Conservation (phyloP, 2,329 filamentous ascomycete species). For the Apiospora marii region DNA sequence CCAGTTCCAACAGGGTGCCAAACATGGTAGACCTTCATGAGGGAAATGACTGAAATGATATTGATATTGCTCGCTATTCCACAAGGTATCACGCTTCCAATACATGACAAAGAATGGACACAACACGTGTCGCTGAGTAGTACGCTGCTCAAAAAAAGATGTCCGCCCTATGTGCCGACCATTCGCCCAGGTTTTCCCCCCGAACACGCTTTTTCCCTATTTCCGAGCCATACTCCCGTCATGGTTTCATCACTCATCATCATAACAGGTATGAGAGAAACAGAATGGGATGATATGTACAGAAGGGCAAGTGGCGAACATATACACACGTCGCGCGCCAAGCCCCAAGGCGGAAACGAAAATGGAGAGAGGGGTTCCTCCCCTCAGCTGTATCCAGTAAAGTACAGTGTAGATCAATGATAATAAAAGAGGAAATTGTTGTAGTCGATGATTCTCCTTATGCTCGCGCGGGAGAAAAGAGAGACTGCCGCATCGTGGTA, state of each 20-base stretch:
- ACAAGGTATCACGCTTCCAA: neutral
- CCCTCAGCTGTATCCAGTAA: neutral
- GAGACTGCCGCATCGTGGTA: too few species aligned
- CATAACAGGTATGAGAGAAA: neutral
- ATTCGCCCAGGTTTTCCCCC: neutral
- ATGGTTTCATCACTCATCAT: slow-evolving; percentile 19
- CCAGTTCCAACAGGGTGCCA: too few species aligned
- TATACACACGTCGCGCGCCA: neutral
- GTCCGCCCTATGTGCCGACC: neutral
- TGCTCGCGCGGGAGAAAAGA: too few species aligned
- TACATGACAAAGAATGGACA: neutral
- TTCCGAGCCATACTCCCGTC: neutral
- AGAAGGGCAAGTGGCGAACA: neutral
- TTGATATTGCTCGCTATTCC: neutral
- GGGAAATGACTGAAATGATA: neutral
- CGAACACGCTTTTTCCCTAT: neutral
- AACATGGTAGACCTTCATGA: too few species aligned
- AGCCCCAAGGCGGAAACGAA: neutral
- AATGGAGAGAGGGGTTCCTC: neutral
- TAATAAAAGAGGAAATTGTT: neutral
- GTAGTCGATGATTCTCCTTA: too few species aligned
- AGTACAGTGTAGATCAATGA: neutral
- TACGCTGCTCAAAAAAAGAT: neutral
- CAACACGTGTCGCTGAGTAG: neutral
- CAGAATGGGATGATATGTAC: neutral